These are phyloP conservation scores for Rhodamnia argentea DNA, from an alignment of 345 rosid species.

Conservation along the genomic window DNA sequence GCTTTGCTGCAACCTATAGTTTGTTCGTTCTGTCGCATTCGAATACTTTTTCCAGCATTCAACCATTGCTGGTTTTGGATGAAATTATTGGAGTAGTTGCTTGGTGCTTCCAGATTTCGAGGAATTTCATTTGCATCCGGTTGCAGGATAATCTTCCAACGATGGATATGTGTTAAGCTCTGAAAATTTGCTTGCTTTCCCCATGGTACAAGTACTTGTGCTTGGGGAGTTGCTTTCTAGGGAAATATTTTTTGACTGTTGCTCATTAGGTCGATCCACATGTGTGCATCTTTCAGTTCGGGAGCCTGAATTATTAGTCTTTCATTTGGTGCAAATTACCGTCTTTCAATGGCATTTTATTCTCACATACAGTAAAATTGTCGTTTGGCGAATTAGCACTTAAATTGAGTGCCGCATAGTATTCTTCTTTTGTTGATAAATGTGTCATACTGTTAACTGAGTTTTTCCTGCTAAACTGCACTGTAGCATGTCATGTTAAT, in stretches of 20 bases:
- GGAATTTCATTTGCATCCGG: rapidly evolving
- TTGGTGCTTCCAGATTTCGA: background rate
- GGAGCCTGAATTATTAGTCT: background rate
- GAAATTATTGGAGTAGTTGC: background rate
- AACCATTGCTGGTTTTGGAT: background rate
- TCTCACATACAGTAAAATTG: rapidly evolving
- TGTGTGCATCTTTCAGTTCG: background rate
- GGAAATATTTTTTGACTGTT: background rate
- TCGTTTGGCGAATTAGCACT: background rate
- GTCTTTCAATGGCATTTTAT: background rate
- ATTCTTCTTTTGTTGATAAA: background rate
- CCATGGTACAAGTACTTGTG: rapidly evolving
- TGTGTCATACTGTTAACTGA: background rate
- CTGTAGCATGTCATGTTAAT: background rate
- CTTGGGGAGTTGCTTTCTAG: background rate
- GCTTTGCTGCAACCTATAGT: background rate
- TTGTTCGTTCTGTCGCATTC: rapidly evolving
- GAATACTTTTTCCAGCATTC: background rate
- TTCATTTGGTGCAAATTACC: background rate
- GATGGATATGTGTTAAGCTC: background rate
- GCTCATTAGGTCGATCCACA: background rate
- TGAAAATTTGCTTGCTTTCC: background rate
- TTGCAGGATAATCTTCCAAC: background rate
- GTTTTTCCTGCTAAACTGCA: background rate
- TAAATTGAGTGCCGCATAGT: background rate